phyloP scores from a whole-genome alignment of 2,329 filamentous ascomycete species.

The Truncatella angustata region DNA sequence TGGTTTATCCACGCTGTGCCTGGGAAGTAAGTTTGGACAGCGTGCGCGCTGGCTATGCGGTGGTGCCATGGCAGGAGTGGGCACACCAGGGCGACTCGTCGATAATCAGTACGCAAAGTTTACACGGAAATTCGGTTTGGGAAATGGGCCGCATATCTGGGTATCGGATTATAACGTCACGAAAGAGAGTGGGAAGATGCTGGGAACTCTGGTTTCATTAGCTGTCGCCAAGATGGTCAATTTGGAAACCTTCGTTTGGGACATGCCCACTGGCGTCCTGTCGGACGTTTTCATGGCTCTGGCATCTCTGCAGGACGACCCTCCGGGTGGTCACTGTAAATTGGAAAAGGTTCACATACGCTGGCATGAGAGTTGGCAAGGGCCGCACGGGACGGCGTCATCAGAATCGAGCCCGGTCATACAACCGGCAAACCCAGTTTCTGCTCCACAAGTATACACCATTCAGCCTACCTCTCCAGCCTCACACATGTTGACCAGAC shows the following conservation, averaged over 20 bases:
- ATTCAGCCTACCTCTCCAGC: conserved; percentile 24
- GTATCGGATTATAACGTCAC: conserved; percentile 79
- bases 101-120: conserved; percentile 74
- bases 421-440: conserved; percentile 22
- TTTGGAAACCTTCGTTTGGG: conserved; percentile 80
- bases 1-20: conserved; percentile 75
- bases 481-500: conserved; percentile 9
- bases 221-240: conserved; percentile 80
- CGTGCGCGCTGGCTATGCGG: conserved; percentile 33
- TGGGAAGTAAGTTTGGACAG: conserved; percentile 53
- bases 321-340: conserved; percentile 58
- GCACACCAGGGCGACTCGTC: conserved; percentile 25
- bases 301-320: conserved; percentile 57
- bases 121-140: conserved; percentile 78
- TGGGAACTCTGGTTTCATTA: conserved; percentile 77
- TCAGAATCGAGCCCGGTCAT: conserved; percentile 25
- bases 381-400: conserved; percentile 30
- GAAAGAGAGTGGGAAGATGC: conserved; percentile 83
- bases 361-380: conserved; percentile 73
- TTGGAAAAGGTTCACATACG: conserved; percentile 76
- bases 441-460: conserved; percentile 18
- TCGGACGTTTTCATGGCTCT: conserved; percentile 80
- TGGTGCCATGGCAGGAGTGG: conserved; percentile 15
- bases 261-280: conserved; percentile 83
- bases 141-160: conserved; percentile 78